phyloP scores from a whole-genome alignment of 1,284 basidiomycete genomes.

The Porogramme epimiltina region DNA sequence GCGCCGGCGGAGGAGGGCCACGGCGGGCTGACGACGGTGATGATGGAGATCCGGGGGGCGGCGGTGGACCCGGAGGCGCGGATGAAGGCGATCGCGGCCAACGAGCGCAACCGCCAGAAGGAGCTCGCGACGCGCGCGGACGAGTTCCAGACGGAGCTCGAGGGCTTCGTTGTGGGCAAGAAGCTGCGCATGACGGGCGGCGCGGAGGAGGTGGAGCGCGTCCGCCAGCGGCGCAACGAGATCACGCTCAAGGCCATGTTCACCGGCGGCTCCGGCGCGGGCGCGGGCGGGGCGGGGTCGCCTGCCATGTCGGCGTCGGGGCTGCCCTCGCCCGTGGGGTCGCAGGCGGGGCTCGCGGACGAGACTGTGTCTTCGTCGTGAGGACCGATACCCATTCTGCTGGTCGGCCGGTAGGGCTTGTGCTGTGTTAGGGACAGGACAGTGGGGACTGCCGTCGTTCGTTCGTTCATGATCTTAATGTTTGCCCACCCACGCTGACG shows the following conservation, averaged over 20 bases:
- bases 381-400: too few relatives aligned
- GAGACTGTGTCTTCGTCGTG: not conserved
- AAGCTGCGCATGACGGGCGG: constrained; percentile 94
- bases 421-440: too few relatives aligned
- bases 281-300: not conserved
- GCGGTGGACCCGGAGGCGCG: constrained; percentile 81
- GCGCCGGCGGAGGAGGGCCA: constrained; percentile 65
- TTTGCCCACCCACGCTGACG: too few relatives aligned
- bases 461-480: too few relatives aligned
- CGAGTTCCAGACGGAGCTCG: constrained; percentile 82
- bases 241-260: constrained; percentile 89
- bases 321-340: constrained; percentile 12
- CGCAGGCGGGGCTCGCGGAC: not conserved
- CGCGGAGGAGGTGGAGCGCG: constrained; percentile 86
- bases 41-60: constrained; percentile 86
- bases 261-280: constrained; percentile 28
- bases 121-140: constrained; percentile 71
- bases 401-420: too few relatives aligned
- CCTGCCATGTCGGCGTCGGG: constrained; percentile 4
- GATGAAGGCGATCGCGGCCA: constrained; percentile 89
- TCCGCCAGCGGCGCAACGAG: constrained; percentile 83
- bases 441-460: too few relatives aligned
- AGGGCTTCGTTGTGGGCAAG: constrained; percentile 81
- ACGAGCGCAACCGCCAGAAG: constrained; percentile 75
- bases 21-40: constrained; percentile 68